Evolutionary conservation across 345 rosid genomes (phyloP), one percentile per base, ranked within the genome.

Genomic region (Eucalyptus curtisii): DNA sequence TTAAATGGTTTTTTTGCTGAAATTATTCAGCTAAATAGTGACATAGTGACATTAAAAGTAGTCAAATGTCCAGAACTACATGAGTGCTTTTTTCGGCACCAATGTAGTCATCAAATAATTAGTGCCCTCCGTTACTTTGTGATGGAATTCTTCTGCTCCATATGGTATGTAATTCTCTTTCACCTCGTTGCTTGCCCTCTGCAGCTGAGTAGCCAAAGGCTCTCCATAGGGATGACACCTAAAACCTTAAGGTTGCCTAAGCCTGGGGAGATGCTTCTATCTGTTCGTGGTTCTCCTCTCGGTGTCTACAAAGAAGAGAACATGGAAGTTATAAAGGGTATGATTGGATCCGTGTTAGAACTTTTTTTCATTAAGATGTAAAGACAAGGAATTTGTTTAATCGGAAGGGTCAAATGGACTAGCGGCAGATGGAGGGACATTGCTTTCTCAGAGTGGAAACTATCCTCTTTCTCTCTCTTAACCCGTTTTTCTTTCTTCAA

Each of bases 141-240:
- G 66, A 30, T 59, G 30, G 44, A 40, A 64, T 47, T 48, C 30
- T 47, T 9, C 66, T 44, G 59, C 52, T 16, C n/a, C 40, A 47
- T 87, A 66, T 47, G 84, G 37, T n/a, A 87, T 8, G 48, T 47
- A 57, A 48, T 37, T 52, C 45, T 87, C 42, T 87, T 87, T 49
- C 59, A 87, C 10, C 61, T 89, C 14, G 40, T 44, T 30, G 84
- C 84, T 76, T 76, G 47, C 27, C 76, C 79, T 71, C 88, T 89
- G 55, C 93, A 97, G 99, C 92, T 86, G 44, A 94, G 87, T 89
- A 94, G 95, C 89, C 99, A 97, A 90, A 93, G 99, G 90, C 92
- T 97, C 85, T 97, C 99, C 61, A n/a, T 94, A 85, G 99, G 99
- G 89, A 96, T 94, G 98, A 98, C 99, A 66, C 99, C 99, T 49